Base-by-base conservation (phyloP, 2,329 filamentous ascomycete genomes). In the Phoma sp. region DNA sequence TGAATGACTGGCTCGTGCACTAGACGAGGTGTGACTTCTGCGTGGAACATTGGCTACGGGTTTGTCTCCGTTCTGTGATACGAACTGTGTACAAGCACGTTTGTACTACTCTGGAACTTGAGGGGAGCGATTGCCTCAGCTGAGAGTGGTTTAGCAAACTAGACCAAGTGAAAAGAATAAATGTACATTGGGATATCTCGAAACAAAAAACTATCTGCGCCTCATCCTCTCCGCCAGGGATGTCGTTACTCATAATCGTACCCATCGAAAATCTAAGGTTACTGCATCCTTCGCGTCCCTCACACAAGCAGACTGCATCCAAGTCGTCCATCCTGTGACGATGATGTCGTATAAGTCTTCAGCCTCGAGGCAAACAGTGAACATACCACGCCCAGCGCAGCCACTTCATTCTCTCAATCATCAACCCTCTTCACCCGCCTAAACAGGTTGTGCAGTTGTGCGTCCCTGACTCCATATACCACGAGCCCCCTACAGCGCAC, bases 151-250 rank as follows among this genome's bases (percentile, higher is more conserved):
- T 24, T 3, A 22, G 7, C 19, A 13, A 24, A 22, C 10, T 4
- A 38, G 8, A n/a, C 3, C 9, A 12, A 35, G 3, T 17, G 13
- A 21, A 3, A 37, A 13, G 6, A 7, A 39, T n/a, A 32, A 35
- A 12, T 40, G 8, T 45, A 24, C 35, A 45, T 41, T 50, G 45
- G 40, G 45, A 50, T 49, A 50, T 50, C 52, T 45, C 31, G 10
- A 27, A 41, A 36, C 29, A 22, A 27, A 17, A 35, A 35, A n/a
- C 32, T 35, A 35, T 12, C 6, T 35, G 8, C 38, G n/a, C 19
- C 19, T 22, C 2, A 15, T n/a, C 7, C n/a, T 13, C 12, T 45
- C 19, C 29, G 10, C 12, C 33, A 8, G 9, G n/a, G 19, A 17
- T n/a, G 4, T 12, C 38, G n/a, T 4, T 17, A 9, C 6, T 15